Conservation (phyloP, 1,284 basidiomycete genomes). For the Marasmius tenuissimus region DNA sequence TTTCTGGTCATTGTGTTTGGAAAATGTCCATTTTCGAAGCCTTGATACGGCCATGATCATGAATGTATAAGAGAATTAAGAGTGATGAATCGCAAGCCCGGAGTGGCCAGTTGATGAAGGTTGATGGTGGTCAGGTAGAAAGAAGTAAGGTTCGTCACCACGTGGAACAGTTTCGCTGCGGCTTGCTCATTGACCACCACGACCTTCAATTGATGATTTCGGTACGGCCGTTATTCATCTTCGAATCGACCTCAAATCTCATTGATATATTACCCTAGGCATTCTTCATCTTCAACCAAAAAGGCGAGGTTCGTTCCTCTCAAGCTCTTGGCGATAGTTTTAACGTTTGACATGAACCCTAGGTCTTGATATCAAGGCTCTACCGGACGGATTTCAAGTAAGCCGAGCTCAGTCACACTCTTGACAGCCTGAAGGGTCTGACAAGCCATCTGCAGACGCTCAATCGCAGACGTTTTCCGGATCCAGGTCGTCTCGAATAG, state of each 20-base stretch:
- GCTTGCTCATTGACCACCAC: neutral
- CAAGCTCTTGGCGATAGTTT: neutral
- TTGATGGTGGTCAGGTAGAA: neutral
- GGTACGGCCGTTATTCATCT: neutral
- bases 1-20: neutral
- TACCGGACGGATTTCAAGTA: slow-evolving; percentile 95
- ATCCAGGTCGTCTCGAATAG: slow-evolving; percentile 98
- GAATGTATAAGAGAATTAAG: too few relatives aligned
- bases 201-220: neutral
- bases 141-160: neutral
- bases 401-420: slow-evolving; percentile 24
- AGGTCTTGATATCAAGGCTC: slow-evolving; percentile 93
- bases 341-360: slow-evolving; percentile 7
- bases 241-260: too few relatives aligned
- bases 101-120: neutral
- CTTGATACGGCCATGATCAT: too few relatives aligned
- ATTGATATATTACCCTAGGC: slow-evolving; percentile 49
- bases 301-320: slow-evolving; percentile 79
- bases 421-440: slow-evolving; percentile 15
- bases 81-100: too few relatives aligned
- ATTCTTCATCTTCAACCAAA: slow-evolving; percentile 98
- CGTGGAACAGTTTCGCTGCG: neutral
- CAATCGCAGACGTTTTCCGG: slow-evolving; percentile 96
- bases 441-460: slow-evolving; percentile 60
- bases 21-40: too few relatives aligned